Evolutionary conservation across 805 yeast species (phyloP), one percentile per base, ranked within the genome.

Genomic region (Groenewaldozyma salmanticensis): DNA sequence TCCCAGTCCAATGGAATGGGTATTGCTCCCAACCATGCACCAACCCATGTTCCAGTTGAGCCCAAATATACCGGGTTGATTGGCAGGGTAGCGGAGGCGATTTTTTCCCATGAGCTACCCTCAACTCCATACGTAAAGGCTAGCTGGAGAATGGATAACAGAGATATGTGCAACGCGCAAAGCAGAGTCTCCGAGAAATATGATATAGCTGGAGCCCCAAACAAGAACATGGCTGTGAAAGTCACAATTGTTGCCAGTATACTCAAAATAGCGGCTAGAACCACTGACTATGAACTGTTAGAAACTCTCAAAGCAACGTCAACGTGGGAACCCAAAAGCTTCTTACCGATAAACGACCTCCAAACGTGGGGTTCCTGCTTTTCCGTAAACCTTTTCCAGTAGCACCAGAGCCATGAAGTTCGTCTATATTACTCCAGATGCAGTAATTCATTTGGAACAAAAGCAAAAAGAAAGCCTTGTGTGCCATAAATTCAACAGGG

Each of bases 1-100:
- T 90, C 98, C 98, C 98, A 90, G 60, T 90, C 98, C 44, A 92
- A 68, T 0, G 97, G 96, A 44, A 92, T 87, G 1, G 95, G 97
- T 29, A 84, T 60, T 2, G 90, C 95, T 13, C 97, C 96, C 1
- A 86, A 50, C 97, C 97, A 90, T 4, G 88, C 77, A 1, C 96
- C 95, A 7, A 81, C 31, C 31, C 68, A 48, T 1, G 68, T 60
- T 3, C 74, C 74, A 7, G 69, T 39, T 4, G 69, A 53, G 2
- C 65, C 64, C 27, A 61, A 53, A 41, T 65, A 69, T n/a, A 65
- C 52, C 35, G 48, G 53, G 37, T 53, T 45, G 32, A 53, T 42
- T 9, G 59, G 55, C 19, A 54, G 42, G 42, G 51, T 34, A 32
- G 56, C 49, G 22, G 64, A 46, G 21, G 55, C 47, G 33, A 60